These are phyloP conservation scores for Euphorbia pulcherrima DNA, from an alignment of 345 rosid species.

Conservation along the genomic window DNA sequence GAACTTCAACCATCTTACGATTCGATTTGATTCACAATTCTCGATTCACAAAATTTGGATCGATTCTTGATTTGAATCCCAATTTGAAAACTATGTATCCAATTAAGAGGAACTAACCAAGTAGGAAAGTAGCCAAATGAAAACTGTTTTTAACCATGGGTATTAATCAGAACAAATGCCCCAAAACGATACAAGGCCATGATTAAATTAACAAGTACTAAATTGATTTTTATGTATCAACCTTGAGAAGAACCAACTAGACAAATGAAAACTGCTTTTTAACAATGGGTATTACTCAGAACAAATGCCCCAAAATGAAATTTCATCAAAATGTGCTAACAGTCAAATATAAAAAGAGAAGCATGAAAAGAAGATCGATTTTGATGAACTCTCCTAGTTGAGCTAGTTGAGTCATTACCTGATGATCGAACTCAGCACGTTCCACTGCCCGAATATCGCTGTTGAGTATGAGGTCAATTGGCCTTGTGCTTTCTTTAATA, in stretches of 20 bases:
- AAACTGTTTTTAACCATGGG: no score
- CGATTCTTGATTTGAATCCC: no score
- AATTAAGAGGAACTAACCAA: no score
- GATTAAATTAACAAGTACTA: no score
- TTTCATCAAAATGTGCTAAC: neutral
- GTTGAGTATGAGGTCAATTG: conserved; percentile 64
- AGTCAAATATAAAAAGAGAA: neutral
- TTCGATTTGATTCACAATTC: no score
- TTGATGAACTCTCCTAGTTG: neutral
- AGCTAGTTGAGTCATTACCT: conserved; percentile 34
- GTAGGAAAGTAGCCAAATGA: no score
- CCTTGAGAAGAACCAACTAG: neutral
- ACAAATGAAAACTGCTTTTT: neutral
- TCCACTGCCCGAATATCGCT: conserved; percentile 76
- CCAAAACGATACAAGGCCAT: neutral
- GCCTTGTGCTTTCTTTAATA: conserved; percentile 68
- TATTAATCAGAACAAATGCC: no score
- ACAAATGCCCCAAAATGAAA: neutral
- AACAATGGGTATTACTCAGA: neutral
- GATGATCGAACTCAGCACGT: conserved; percentile 86
- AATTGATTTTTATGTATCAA: neutral
- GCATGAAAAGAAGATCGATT: neutral
- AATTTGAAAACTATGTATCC: no score
- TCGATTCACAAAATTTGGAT: no score
- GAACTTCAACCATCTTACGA: no score